Percentiles rank a stretch among this genome's conserved stretches.
phyloP scores from a whole-genome alignment of 2,329 filamentous ascomycete species.

The Neofusicoccum parvum region DNA sequence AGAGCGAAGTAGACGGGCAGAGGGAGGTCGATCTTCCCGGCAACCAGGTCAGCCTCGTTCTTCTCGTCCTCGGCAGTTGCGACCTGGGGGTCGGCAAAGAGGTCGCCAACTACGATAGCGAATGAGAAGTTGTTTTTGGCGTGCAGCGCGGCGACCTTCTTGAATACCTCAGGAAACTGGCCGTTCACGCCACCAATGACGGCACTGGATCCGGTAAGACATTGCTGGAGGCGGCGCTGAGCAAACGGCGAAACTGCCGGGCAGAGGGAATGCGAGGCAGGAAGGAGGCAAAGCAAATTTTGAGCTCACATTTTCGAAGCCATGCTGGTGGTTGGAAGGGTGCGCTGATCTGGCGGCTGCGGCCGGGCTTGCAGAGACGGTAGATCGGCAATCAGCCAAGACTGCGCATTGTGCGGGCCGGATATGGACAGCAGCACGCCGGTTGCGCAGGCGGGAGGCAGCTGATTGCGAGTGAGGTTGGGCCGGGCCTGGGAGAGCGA shows the following conservation, averaged over 20 bases:
- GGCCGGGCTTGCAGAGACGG: neutral
- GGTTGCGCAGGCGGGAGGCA: neutral
- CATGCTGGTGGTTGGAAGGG: slow-evolving; percentile 42
- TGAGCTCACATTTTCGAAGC: slow-evolving; percentile 58
- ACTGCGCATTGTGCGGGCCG: neutral
- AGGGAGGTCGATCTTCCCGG: slow-evolving; percentile 72
- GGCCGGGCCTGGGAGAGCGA: neutral
- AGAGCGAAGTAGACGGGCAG: slow-evolving; percentile 91
- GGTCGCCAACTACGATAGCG: slow-evolving; percentile 79
- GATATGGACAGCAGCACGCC: neutral
- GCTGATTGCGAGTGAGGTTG: neutral
- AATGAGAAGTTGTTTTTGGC: slow-evolving; percentile 86
- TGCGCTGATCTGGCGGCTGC: neutral
- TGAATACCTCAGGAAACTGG: slow-evolving; percentile 72
- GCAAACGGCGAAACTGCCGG: no score
- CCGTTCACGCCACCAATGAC: slow-evolving; percentile 84
- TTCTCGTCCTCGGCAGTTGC: slow-evolving; percentile 58
- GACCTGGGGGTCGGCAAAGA: slow-evolving; percentile 64
- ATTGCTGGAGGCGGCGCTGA: neutral
- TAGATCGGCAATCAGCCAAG: neutral
- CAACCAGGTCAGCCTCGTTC: slow-evolving; percentile 60
- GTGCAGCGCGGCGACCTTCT: slow-evolving; percentile 79
- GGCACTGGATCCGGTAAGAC: slow-evolving; percentile 54
- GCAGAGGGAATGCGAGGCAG: neutral
- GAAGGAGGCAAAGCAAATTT: neutral